A percentile compares a stretch with the other conserved stretches of the same genome.
Evolutionary conservation across 2,329 filamentous ascomycete genomes (phyloP).

Genomic region (Gnomoniopsis smithogilvyi): DNA sequence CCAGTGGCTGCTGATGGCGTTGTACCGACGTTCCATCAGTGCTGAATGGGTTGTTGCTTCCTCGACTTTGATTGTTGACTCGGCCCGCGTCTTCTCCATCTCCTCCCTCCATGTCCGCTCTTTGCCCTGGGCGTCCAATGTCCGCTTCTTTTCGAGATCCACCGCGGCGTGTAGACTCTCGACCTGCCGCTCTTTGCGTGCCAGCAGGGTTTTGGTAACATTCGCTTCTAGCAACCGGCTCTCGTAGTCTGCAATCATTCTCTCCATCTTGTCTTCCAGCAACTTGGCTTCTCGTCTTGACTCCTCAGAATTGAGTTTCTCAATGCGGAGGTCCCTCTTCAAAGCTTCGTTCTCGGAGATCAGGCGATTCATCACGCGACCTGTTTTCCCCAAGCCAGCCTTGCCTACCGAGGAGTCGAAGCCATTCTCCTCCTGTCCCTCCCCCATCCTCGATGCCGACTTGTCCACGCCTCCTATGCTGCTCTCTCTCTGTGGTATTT

Average conservation of each 20-base stretch:
- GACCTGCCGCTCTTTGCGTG: slow-evolving; percentile 71
- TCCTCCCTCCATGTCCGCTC: slow-evolving; percentile 62
- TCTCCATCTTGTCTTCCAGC: slow-evolving; percentile 69
- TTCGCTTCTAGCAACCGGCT: slow-evolving; percentile 65
- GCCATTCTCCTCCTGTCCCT: slow-evolving; percentile 19
- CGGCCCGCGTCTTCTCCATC: slow-evolving; percentile 58
- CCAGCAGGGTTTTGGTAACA: slow-evolving; percentile 67
- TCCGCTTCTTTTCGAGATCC: slow-evolving; percentile 61
- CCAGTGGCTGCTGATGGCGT: slow-evolving; percentile 63
- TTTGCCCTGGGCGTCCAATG: slow-evolving; percentile 55
- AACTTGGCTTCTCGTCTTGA: slow-evolving; percentile 65
- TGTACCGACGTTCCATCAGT: slow-evolving; percentile 69
- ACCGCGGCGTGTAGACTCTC: slow-evolving; percentile 64
- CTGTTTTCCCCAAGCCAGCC: slow-evolving; percentile 70
- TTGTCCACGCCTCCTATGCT: slow-evolving; percentile 16
- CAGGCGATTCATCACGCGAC: slow-evolving; percentile 75
- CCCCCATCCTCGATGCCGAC: slow-evolving; percentile 12
- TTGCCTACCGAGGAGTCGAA: slow-evolving; percentile 68
- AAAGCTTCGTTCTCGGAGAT: slow-evolving; percentile 78
- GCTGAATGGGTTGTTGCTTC: slow-evolving; percentile 62
- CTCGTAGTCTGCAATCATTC: slow-evolving; percentile 66
- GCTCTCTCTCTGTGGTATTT: slow-evolving; percentile 25
- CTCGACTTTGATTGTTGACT: slow-evolving; percentile 61
- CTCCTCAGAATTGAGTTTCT: slow-evolving; percentile 64
- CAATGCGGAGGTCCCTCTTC: slow-evolving; percentile 68